A percentile compares a stretch with the other conserved stretches of the same genome.
Conservation (phyloP, 805 yeast species). For the Starmerella gropengiesseri region DNA sequence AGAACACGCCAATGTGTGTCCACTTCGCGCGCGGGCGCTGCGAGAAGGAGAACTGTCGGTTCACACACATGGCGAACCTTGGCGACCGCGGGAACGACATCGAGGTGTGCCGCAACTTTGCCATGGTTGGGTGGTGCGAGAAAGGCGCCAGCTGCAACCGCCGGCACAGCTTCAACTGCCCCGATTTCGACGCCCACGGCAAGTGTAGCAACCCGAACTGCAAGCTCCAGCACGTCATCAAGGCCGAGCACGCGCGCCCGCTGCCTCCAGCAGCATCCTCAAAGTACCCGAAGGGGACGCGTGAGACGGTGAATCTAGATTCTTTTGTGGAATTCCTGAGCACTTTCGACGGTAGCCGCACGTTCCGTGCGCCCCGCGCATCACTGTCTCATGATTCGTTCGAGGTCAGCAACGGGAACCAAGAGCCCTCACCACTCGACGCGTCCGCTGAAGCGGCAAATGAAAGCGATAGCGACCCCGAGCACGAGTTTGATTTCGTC, state of each 20-base stretch:
- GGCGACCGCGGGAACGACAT: slow-evolving; percentile 28
- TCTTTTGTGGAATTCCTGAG: slow-evolving; percentile 4
- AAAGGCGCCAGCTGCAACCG: slow-evolving; percentile 48
- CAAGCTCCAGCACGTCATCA: slow-evolving; percentile 37
- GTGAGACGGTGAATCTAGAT: background rate
- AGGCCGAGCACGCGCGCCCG: slow-evolving; percentile 1
- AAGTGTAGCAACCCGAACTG: slow-evolving; percentile 47
- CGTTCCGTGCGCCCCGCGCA: background rate
- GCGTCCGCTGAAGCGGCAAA: slow-evolving; percentile 19
- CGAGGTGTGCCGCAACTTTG: slow-evolving; percentile 53
- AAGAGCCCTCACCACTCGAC: background rate
- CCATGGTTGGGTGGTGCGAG: slow-evolving; percentile 58
- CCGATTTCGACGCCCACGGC: slow-evolving; percentile 56
- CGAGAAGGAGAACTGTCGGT: slow-evolving; percentile 41
- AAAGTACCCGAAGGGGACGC: background rate
- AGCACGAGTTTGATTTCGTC: background rate
- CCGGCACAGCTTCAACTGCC: slow-evolving; percentile 53
- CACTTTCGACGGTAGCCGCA: background rate
- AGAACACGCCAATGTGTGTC: slow-evolving; percentile 50
- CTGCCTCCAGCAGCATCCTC: background rate
- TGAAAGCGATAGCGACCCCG: slow-evolving; percentile 18
- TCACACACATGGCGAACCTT: slow-evolving; percentile 37
- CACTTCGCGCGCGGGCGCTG: slow-evolving; percentile 42
- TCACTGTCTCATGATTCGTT: slow-evolving; percentile 3
- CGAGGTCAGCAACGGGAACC: slow-evolving; percentile 15